Evolutionary conservation across 129 eudicot genomes (phyloP), one percentile per base, ranked within the genome.

Genomic region (Escallonia rubra): DNA sequence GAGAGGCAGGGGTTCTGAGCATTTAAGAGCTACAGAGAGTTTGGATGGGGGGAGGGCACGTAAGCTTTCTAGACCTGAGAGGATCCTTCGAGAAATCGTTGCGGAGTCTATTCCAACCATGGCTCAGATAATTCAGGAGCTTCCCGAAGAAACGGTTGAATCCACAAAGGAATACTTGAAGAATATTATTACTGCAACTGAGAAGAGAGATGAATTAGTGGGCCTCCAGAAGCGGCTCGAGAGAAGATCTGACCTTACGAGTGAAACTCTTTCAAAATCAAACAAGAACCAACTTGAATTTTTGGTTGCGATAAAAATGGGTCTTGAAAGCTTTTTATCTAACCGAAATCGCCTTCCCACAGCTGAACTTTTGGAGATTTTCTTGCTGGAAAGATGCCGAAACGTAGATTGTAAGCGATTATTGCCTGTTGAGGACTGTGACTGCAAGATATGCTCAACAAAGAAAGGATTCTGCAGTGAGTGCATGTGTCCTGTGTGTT

Each of bases 401-500:
- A 91, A 91, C 45, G 43, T 91, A 14, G 85, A 81, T 49, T 91
- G 97, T 81, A 87, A 72, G 72, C 73, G 93, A 60, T 8, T 67
- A 51, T 68, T 91, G 50, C 97, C 97, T 3, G 93, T 91, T 38
- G 97, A 91, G 15, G 96, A 91, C 60, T 91, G 97, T 59, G 97
- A 91, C 16, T 91, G 97, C 86, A 91, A 87, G 84, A 85, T 87
- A 60, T 91, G 97, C 80, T 85, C 97, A 2, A 83, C 82, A 11
- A 85, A 83, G 61, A 83, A 85, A 68, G 97, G 97, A 14, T 91
- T 91, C 68, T 91, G 97, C 61, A 87, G 96, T 23, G 93, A 87
- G 50, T 91, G 97, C 68, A 91, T 91, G 97, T 91, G 97, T 69
- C 97, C 96, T 0, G 86, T 91, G 34, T 91, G 97, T 66, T 73